Conservation (phyloP, 148 eudicot species). For the Rhododendron henanense region DNA sequence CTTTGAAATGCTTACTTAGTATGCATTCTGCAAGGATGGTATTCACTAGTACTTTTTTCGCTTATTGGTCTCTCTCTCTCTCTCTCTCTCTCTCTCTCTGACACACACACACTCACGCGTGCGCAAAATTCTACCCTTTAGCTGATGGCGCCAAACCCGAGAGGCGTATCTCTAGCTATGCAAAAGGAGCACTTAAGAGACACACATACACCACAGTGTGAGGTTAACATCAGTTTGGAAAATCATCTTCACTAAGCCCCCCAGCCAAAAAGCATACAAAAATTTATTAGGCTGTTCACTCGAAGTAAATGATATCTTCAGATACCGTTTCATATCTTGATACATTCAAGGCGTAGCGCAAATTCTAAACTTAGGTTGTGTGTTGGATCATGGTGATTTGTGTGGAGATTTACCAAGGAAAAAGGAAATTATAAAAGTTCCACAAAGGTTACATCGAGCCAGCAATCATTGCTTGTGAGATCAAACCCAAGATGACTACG, state of each 20-base stretch:
- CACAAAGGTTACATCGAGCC: background rate
- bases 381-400: background rate
- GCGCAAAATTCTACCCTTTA: background rate
- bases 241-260: background rate
- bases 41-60: too few relatives aligned
- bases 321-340: background rate
- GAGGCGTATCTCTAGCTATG: too few relatives aligned
- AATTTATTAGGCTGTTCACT: too few relatives aligned
- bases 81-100: too few relatives aligned
- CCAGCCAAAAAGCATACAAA: background rate
- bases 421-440: background rate
- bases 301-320: background rate
- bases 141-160: background rate
- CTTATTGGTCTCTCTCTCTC: background rate
- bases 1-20: background rate
- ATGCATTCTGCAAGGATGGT: background rate
- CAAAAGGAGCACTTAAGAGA: too few relatives aligned
- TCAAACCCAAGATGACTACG: background rate
- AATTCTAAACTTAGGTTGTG: background rate
- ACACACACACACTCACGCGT: background rate
- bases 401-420: background rate
- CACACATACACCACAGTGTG: background rate
- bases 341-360: background rate
- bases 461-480: background rate
- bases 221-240: background rate